phyloP scores from a whole-genome alignment of 352 stramenopile species.

The Blastocystis sp. region DNA sequence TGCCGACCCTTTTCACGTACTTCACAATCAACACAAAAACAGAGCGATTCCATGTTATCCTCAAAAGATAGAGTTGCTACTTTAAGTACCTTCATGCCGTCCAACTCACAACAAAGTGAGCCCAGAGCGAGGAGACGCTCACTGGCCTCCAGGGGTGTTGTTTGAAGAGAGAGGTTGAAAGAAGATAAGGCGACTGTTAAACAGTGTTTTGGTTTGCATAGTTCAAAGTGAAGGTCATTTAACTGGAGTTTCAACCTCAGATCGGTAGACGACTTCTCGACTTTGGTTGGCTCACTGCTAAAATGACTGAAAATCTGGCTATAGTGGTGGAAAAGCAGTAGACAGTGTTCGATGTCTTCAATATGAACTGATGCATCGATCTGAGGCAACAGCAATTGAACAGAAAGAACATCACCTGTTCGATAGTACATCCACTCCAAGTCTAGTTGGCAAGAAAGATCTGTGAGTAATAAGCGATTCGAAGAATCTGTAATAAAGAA shows the following conservation, averaged over 20 bases:
- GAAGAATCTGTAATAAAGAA: slow-evolving; percentile 10
- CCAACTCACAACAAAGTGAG: background rate
- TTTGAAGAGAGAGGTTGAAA: background rate
- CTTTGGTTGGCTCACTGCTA: background rate
- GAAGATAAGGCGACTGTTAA: background rate
- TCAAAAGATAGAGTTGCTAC: background rate
- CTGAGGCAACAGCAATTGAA: background rate
- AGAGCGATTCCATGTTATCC: background rate
- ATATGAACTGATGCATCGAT: background rate
- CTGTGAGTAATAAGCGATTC: background rate
- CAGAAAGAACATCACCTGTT: background rate
- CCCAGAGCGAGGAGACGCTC: background rate
- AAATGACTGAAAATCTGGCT: background rate
- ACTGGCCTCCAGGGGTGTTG: background rate
- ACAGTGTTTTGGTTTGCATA: background rate
- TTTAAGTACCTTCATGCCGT: background rate
- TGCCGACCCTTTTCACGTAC: background rate
- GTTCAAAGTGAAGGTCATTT: background rate
- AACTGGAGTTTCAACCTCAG: background rate
- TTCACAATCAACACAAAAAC: slow-evolving; percentile 23
- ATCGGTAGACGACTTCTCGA: background rate
- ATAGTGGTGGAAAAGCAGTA: background rate
- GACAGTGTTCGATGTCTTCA: background rate
- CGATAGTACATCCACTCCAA: background rate
- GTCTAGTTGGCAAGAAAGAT: background rate